Conservation (phyloP, 106 monocot genomes). For the Platanthera zijinensis region DNA sequence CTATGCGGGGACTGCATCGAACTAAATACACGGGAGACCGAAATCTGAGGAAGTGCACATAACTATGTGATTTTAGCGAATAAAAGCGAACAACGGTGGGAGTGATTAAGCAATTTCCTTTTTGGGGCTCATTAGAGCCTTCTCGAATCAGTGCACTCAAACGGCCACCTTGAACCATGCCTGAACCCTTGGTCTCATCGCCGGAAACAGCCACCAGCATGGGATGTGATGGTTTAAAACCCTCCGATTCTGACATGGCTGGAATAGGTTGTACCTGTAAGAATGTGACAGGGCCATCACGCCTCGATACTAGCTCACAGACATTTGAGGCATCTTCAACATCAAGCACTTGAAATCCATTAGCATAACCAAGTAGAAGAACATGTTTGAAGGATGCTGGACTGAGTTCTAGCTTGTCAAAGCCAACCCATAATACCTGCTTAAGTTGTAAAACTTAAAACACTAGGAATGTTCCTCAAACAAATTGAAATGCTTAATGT, state of each 20-base stretch:
- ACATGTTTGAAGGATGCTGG: conserved; percentile 61
- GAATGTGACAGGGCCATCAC: conserved; percentile 87
- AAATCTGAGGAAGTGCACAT: conserved; percentile 87
- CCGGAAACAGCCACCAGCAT: conserved; percentile 85
- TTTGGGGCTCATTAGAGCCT: conserved; percentile 28
- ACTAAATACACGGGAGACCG: conserved; percentile 88
- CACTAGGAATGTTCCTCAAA: neutral
- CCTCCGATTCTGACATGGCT: conserved; percentile 44
- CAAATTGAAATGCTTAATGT: conserved; percentile 1
- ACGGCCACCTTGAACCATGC: conserved; percentile 76
- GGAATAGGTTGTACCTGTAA: conserved; percentile 76
- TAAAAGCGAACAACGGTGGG: conserved; percentile 92
- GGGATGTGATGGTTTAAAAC: conserved; percentile 80
- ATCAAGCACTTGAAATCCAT: conserved; percentile 97
- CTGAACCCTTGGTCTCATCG: conserved; percentile 84
- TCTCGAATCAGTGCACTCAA: conserved; percentile 77
- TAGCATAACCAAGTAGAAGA: conserved; percentile 75
- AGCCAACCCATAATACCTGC: conserved; percentile 93
- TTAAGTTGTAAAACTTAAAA: neutral
- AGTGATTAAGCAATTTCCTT: conserved; percentile 45
- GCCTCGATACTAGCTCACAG: conserved; percentile 90
- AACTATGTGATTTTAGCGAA: conserved; percentile 74
- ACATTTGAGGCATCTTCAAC: conserved; percentile 96
- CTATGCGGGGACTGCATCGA: conserved; percentile 87
- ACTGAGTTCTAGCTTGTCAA: conserved; percentile 79